These are phyloP conservation scores for Pulveroboletus sp. DNA, from an alignment of 768 basidiomycete species.

Conservation along the genomic window DNA sequence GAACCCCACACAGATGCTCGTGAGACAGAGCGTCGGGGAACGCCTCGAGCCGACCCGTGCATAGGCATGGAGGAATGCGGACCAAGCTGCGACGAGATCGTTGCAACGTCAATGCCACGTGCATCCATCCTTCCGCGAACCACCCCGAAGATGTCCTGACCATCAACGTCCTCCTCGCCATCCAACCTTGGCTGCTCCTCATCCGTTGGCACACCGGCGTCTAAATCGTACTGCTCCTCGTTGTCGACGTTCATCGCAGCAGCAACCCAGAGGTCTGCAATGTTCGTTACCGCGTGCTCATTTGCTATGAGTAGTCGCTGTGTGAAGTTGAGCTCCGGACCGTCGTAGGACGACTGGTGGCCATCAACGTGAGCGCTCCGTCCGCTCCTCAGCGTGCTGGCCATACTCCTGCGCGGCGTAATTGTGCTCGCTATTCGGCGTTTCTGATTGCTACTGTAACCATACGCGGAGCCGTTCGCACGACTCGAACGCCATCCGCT, in stretches of 20 bases:
- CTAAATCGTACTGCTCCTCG: slow-evolving; percentile 67
- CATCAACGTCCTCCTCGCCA: slow-evolving; percentile 41
- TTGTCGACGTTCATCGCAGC: slow-evolving; percentile 94
- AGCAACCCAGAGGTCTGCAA: slow-evolving; percentile 96
- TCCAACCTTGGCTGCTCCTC: slow-evolving; percentile 32
- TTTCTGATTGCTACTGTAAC: slow-evolving; percentile 58
- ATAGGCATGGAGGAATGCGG: slow-evolving; percentile 23
- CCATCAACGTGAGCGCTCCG: slow-evolving; percentile 45
- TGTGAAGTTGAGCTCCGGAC: slow-evolving; percentile 74
- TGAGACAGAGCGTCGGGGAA: slow-evolving; percentile 32
- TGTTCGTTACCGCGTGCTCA: slow-evolving; percentile 89
- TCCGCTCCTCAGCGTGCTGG: slow-evolving; percentile 46
- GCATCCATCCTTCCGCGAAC: slow-evolving; percentile 16
- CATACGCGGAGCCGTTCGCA: slow-evolving; percentile 75
- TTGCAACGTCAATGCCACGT: slow-evolving; percentile 14
- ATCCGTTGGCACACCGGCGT: slow-evolving; percentile 23
- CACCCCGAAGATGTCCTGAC: slow-evolving; percentile 26
- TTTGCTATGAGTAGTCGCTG: slow-evolving; percentile 88
- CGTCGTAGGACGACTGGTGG: slow-evolving; percentile 36
- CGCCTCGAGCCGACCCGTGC: slow-evolving; percentile 24
- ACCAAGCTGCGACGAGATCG: slow-evolving; percentile 20
- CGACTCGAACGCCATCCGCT: slow-evolving; percentile 51
- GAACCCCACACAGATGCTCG: slow-evolving; percentile 29
- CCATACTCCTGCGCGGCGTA: slow-evolving; percentile 49
- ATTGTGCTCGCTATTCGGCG: slow-evolving; percentile 48